These are phyloP conservation scores for Lagenidium sp. DNA, from an alignment of 352 stramenopile genomes.

Conservation along the genomic window DNA sequence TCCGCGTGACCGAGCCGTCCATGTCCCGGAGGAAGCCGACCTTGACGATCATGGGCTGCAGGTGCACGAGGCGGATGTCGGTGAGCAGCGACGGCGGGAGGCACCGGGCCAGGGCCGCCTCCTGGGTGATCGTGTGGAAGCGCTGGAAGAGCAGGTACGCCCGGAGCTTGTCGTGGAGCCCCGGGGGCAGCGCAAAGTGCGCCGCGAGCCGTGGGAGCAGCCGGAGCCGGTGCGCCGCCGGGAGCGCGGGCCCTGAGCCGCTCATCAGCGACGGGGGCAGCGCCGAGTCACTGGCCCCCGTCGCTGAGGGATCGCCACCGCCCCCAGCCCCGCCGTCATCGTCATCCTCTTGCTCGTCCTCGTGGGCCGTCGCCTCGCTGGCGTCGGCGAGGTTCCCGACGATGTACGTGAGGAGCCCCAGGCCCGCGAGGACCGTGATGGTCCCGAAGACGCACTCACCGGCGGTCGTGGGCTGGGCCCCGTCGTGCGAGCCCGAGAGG, in stretches of 20 bases:
- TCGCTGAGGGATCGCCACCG: no score
- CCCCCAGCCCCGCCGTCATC: conserved; percentile 54
- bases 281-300: conserved; percentile 51
- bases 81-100: conserved; percentile 44
- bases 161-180: conserved; percentile 46
- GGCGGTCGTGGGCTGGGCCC: conserved; percentile 35
- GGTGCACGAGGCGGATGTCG: conserved; percentile 55
- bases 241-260: conserved; percentile 38
- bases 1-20: no score
- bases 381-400: no score
- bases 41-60: conserved; percentile 61
- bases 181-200: conserved; percentile 35
- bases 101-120: conserved; percentile 42
- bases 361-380: no score
- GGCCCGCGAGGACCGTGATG: no score
- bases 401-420: no score
- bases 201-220: no score
- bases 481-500: conserved; percentile 44
- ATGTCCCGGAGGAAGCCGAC: no score
- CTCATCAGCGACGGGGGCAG: conserved; percentile 60
- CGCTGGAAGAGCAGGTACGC: conserved; percentile 61
- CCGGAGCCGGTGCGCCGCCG: no score
- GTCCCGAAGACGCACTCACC: conserved; percentile 44
- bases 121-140: conserved; percentile 60
- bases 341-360: conserved; percentile 39